These are phyloP conservation scores for Passiflora organensis DNA, from an alignment of 345 rosid species.

Conservation along the genomic window DNA sequence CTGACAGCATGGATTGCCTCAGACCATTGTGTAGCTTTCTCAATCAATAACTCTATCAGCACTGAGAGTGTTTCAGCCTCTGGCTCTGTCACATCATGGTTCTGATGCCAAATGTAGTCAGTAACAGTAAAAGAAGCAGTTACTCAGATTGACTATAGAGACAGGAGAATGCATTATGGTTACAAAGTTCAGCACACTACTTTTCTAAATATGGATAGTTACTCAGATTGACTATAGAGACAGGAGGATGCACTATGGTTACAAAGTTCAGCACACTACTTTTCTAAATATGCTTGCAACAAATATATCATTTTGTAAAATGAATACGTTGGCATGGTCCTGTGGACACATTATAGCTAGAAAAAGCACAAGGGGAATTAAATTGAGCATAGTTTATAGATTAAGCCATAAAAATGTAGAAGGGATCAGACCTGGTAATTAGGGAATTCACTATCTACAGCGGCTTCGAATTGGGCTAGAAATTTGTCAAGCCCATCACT, in stretches of 20 bases:
- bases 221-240: too few species aligned
- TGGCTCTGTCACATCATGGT: conserved; percentile 61
- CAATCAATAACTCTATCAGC: conserved; percentile 69
- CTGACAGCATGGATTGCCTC: conserved; percentile 66
- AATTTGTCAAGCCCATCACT: conserved; percentile 51
- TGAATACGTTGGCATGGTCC: too few species aligned
- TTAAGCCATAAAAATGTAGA: neutral
- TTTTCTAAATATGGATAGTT: too few species aligned
- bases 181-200: too few species aligned
- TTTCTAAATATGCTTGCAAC: too few species aligned
- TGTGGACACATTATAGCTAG: neutral
- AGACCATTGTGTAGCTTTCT: conserved; percentile 76
- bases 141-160: too few species aligned
- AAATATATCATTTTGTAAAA: too few species aligned
- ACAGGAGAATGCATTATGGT: too few species aligned
- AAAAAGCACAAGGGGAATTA: neutral
- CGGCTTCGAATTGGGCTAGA: conserved; percentile 84
- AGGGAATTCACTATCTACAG: conserved; percentile 87
- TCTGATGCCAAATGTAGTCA: conserved; percentile 39
- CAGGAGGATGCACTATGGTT: too few species aligned
- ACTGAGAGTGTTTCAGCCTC: conserved; percentile 74
- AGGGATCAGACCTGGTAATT: conserved; percentile 67
- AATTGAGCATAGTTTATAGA: neutral
- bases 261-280: too few species aligned
- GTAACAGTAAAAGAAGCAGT: neutral